Percentiles rank a stretch among this genome's conserved stretches.
These are phyloP conservation scores for Elasticomyces elasticus DNA, from an alignment of 495 filamentous ascomycete genomes.

Conservation along the genomic window DNA sequence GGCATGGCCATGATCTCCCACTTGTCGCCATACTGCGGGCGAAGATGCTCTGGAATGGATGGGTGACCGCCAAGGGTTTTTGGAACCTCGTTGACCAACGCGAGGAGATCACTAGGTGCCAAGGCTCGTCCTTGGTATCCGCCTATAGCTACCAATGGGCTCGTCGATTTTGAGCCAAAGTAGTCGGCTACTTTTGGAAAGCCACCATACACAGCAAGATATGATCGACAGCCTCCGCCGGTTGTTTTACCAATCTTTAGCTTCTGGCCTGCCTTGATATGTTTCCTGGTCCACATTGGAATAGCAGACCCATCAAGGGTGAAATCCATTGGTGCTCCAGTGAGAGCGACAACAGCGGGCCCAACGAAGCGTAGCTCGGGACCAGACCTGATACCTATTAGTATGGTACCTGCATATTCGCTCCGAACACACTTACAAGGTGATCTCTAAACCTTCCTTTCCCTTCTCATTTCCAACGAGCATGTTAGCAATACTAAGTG, in stretches of 20 bases:
- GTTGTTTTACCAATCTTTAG: conserved; percentile 46
- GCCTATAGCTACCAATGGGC: conserved; percentile 46
- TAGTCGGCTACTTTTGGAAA: conserved; percentile 45
- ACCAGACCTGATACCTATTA: conserved; percentile 24
- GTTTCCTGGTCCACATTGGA: conserved; percentile 46
- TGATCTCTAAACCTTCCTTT: conserved; percentile 49
- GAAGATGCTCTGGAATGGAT: conserved; percentile 33
- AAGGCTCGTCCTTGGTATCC: conserved; percentile 50
- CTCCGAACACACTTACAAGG: conserved; percentile 28
- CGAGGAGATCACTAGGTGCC: conserved; percentile 42
- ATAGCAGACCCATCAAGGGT: conserved; percentile 38
- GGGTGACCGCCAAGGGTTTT: conserved; percentile 21
- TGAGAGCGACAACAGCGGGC: conserved; percentile 41
- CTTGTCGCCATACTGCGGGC: conserved; percentile 36
- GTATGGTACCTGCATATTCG: background rate
- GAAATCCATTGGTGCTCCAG: conserved; percentile 43
- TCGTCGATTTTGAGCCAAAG: conserved; percentile 51
- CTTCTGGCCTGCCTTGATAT: conserved; percentile 41
- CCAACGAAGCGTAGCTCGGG: conserved; percentile 48
- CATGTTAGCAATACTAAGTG: conserved; percentile 45
- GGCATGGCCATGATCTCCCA: conserved; percentile 46
- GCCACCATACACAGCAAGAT: conserved; percentile 50
- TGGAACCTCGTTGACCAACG: conserved; percentile 29
- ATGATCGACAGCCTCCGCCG: conserved; percentile 44
- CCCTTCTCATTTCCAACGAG: conserved; percentile 46